These are phyloP conservation scores for Pseudofabraea citricarpa DNA, from an alignment of 2,329 filamentous ascomycete genomes.

Conservation along the genomic window DNA sequence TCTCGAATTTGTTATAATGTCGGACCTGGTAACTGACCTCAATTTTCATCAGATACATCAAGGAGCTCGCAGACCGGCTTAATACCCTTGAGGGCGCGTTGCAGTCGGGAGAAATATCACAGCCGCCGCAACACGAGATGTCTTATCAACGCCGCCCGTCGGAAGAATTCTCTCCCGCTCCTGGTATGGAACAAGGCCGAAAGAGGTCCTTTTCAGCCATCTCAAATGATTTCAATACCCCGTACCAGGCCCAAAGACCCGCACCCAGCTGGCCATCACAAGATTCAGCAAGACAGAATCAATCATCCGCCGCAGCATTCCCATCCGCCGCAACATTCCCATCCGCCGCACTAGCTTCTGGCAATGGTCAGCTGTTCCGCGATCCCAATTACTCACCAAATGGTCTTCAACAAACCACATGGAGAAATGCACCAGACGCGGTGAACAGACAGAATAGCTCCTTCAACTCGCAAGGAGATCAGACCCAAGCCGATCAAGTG, in stretches of 20 bases:
- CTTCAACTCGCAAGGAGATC: slow-evolving; percentile 21
- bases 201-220: slow-evolving; percentile 44
- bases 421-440: slow-evolving; percentile 25
- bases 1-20: too few species aligned
- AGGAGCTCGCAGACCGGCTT: slow-evolving; percentile 81
- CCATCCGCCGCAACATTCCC: too few species aligned
- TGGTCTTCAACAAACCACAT: slow-evolving; percentile 23
- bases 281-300: slow-evolving; percentile 11
- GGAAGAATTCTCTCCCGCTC: slow-evolving; percentile 49
- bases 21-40: too few species aligned
- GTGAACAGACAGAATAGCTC: slow-evolving; percentile 18
- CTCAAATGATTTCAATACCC: slow-evolving; percentile 38
- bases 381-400: slow-evolving; percentile 27
- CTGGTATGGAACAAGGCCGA: slow-evolving; percentile 33
- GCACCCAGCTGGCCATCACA: slow-evolving; percentile 17
- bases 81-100: slow-evolving; percentile 79
- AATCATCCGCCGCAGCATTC: too few species aligned
- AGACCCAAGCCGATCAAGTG: slow-evolving; percentile 21
- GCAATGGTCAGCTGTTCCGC: slow-evolving; percentile 13
- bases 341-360: slow-evolving; percentile 11
- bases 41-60: slow-evolving; percentile 89
- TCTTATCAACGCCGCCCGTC: slow-evolving; percentile 36
- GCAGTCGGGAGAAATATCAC: slow-evolving; percentile 44
- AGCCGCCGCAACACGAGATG: slow-evolving; percentile 32
- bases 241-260: slow-evolving; percentile 30